Base-by-base conservation (phyloP, 208 protist genomes). In the Crithidia acanthocephali region DNA sequence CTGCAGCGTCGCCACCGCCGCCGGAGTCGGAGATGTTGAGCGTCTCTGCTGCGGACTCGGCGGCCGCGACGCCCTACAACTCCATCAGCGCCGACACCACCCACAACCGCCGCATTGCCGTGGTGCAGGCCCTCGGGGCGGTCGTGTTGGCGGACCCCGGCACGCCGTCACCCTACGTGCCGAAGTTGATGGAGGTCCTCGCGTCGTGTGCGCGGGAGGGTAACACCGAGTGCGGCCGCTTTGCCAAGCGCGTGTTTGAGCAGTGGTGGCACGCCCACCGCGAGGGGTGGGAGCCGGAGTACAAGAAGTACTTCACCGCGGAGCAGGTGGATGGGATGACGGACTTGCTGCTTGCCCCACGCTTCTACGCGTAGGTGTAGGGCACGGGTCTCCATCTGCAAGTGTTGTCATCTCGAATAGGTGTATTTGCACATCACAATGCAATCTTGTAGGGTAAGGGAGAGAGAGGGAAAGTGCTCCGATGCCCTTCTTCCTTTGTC, bases 221-320 rank as follows among this genome's bases (percentile, higher is more conserved):
- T 25, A 74, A 61, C 55, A 56, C 73, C n/a, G 85, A 92, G 66
- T 86, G 91, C 25, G 73, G 79, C 11, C 74, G 70, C 32, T 74
- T 57, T 30, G 79, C 88, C 0, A 85, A 85, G 58, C 73, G 76
- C 23, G 79, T 86, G 7, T 91, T 94, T 67, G 76, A 86, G 76
- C 62, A 81, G 28, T 96, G 92, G 92, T 96, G 88, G 88, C 69
- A 73, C 55, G 56, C 88, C 7, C 92, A 96, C 61, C 84, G 87
- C 50, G 78, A 87, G 25, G 79, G 77, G 20, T 96, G 92, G 92
- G 79, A 92, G 61, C 28, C 66, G 40, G 81, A 84, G 51, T 86
- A 91, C 79, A 82, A 79, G 66, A 57, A 47, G n/a, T 51, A 66
- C 62, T 96, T 96, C 69, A 90, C 84, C 0, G 5, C 65, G 0